Base-by-base conservation (phyloP, 2,329 filamentous ascomycete genomes). In the Chaetomium strumarium region DNA sequence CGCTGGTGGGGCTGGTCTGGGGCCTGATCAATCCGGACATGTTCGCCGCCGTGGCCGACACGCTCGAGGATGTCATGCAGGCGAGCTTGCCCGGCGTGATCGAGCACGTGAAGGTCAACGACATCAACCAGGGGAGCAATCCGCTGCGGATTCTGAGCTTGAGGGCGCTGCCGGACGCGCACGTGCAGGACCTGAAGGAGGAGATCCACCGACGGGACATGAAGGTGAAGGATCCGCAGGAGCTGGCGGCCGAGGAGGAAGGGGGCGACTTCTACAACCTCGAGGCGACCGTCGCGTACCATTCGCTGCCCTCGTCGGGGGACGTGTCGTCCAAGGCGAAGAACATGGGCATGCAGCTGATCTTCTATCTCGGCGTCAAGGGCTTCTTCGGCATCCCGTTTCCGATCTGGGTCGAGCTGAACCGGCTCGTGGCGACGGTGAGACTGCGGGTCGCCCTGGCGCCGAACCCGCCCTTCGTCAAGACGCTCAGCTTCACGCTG, bases 261-360 rank as follows among this genome's bases (percentile, higher is more conserved):
- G 90, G 90, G 5, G 91, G 90, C 13, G 88, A 91, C 57, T 95
- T 88, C 65, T 96, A 96, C 75, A 96, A 96, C 63, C 76, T 96
- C 45, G 91, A 96, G 67, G 85, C 88, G 24, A 89, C 90, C 0
- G 85, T 96, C 63, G 91, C 91, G 1, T 96, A 96, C 67, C 90
- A 96, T 64, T 89, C 92, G 10, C 83, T 85, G 66, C 90, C 90
- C 12, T 85, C 81, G 2, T 78, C 81, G 5, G 75, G 76, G 53
- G 80, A 84, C 44, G 78, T 90, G 13, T 86, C 88, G 2, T 86
- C 88, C 42, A 93, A 91, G 69, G 90, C 90, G 6, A 82, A 86
- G 60, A 97, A 96, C 67, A 96, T 96, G 89, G 91, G 95, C 64
- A 96, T 96, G 90, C 87, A 95, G 63, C 72, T 97, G 13, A 82